Evolutionary conservation across 1,139 yeast genomes (phyloP).

Genomic region (Saccharomycopsis phalli): DNA sequence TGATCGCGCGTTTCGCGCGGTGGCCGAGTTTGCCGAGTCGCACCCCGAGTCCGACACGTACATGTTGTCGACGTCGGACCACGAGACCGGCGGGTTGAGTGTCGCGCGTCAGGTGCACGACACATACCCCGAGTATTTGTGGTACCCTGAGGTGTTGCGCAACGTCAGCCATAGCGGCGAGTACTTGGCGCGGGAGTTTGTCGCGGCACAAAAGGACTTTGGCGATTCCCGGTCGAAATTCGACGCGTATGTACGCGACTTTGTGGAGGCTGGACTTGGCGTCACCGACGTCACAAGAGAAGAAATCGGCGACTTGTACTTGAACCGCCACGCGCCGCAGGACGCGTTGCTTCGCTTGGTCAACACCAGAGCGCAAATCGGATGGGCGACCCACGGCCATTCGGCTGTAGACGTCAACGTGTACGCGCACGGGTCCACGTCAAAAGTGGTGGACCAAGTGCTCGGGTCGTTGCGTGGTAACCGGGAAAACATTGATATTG

Average conservation of each 20-base stretch:
- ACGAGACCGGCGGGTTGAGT: constrained; percentile 84
- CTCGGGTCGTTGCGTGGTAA: constrained; percentile 55
- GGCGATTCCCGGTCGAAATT: background rate
- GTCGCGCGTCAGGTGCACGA: constrained; percentile 63
- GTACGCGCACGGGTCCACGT: constrained; percentile 58
- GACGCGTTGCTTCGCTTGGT: constrained; percentile 51
- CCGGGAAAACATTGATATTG: constrained; percentile 79
- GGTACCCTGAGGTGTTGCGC: constrained; percentile 67
- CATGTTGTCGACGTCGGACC: constrained; percentile 74
- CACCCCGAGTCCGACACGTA: constrained; percentile 56
- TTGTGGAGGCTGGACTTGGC: constrained; percentile 51
- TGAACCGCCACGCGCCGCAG: constrained; percentile 25
- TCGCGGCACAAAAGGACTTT: too few relatives aligned
- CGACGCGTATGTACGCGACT: constrained; percentile 34
- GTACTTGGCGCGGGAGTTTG: constrained; percentile 34
- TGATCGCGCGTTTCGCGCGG: constrained; percentile 67
- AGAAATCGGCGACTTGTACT: constrained; percentile 33
- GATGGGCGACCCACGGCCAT: constrained; percentile 88
- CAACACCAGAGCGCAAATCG: constrained; percentile 62
- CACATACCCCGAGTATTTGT: constrained; percentile 55
- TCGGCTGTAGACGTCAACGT: constrained; percentile 86
- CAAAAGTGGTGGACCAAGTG: constrained; percentile 33
- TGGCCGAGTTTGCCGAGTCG: constrained; percentile 50
- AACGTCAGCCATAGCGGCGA: constrained; percentile 71
- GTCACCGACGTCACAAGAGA: constrained; percentile 42